A percentile compares a stretch with the other conserved stretches of the same genome.
Conservation (phyloP, 106 monocot species). For the Dendrobium officinale region DNA sequence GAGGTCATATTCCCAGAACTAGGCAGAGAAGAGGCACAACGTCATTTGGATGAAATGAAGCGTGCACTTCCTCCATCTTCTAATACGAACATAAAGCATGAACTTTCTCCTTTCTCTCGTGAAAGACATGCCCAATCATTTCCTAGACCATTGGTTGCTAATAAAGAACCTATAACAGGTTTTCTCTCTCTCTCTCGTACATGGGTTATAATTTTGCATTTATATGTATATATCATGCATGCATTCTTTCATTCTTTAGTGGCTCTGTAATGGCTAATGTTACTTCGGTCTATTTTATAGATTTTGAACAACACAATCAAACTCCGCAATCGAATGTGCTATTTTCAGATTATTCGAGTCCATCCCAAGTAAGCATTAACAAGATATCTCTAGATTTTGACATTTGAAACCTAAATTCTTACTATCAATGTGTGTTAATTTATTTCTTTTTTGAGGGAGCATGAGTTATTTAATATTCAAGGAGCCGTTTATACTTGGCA, state of each 20-base stretch:
- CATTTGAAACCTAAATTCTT: slow-evolving; percentile 4
- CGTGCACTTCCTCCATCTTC: slow-evolving; percentile 8
- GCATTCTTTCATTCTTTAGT: background rate
- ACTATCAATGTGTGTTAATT: background rate
- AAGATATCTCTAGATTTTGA: background rate
- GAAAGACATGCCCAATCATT: slow-evolving; percentile 26
- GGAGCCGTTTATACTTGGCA: background rate
- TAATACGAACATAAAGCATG: slow-evolving; percentile 17
- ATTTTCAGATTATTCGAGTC: slow-evolving; percentile 9
- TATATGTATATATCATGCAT: background rate
- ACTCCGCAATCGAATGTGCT: background rate
- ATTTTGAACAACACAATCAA: slow-evolving; percentile 6
- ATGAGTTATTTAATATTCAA: background rate
- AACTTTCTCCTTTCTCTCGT: slow-evolving; percentile 25
- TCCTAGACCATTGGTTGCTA: slow-evolving; percentile 8
- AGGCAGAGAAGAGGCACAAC: slow-evolving; percentile 39
- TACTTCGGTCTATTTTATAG: slow-evolving; percentile 18
- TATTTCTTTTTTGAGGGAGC: background rate
- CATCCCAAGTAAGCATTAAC: slow-evolving; percentile 21
- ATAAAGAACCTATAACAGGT: slow-evolving; percentile 24
- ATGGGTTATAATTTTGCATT: background rate
- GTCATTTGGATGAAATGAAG: slow-evolving; percentile 57
- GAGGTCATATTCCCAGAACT: slow-evolving; percentile 66
- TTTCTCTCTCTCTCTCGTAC: background rate
- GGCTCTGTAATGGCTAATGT: background rate